Percentiles rank a stretch among this genome's conserved stretches.
phyloP scores from a whole-genome alignment of 768 basidiomycete species.

The Amanita rimosa region DNA sequence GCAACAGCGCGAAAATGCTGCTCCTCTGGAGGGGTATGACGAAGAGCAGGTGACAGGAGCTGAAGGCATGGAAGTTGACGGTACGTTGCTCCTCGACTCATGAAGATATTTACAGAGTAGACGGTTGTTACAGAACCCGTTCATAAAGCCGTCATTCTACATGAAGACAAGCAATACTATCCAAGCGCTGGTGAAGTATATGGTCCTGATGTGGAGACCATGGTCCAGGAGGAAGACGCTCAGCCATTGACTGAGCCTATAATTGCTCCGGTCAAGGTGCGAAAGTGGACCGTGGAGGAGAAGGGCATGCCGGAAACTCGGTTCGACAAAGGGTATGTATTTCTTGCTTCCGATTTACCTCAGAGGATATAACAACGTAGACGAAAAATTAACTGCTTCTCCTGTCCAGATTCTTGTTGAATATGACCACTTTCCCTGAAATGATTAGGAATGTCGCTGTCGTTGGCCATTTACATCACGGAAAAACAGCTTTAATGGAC shows the following conservation, averaged over 20 bases:
- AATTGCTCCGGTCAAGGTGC: conserved; percentile 87
- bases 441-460: conserved; percentile 96
- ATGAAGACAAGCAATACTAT: conserved; percentile 98
- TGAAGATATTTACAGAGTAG: background rate
- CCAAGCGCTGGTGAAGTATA: conserved; percentile 88
- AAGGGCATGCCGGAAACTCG: conserved; percentile 93
- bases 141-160: conserved; percentile 78
- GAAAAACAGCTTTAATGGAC: conserved; percentile 94
- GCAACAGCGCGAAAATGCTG: conserved; percentile 18
- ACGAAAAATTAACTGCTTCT: background rate
- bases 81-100: conserved; percentile 26
- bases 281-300: conserved; percentile 92
- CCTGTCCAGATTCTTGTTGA: conserved; percentile 71
- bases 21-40: conserved; percentile 76
- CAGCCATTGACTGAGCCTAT: conserved; percentile 95
- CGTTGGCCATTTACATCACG: conserved; percentile 95
- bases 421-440: conserved; percentile 83
- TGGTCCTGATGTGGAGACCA: conserved; percentile 86
- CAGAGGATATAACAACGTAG: too few species aligned
- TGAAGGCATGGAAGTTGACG: conserved; percentile 81
- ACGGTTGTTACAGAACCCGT: conserved; percentile 40
- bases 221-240: conserved; percentile 97
- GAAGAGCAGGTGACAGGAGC: conserved; percentile 42
- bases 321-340: conserved; percentile 87
- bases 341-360: too few species aligned